Evolutionary conservation across 306 rosid genomes (phyloP), one percentile per base, ranked within the genome.

Genomic region (Dalbergia cochinchinensis): DNA sequence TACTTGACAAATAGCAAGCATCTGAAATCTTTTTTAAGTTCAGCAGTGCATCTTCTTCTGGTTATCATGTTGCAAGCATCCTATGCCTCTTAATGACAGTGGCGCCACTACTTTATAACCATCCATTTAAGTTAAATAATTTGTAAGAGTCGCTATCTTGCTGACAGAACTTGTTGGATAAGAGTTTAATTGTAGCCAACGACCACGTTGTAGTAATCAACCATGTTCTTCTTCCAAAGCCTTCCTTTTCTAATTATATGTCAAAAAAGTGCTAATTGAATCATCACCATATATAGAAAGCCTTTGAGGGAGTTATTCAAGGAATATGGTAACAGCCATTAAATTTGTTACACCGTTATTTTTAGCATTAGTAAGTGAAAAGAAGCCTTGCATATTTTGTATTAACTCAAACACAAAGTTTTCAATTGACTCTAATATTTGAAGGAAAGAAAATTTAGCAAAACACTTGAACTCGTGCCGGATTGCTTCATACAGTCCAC

Each of bases 21-120:
- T 64, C 10, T 37, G 55, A 76, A 76, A 63, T 48, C 14, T 6
- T 76, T 18, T 16, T 15, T 8, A 60, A n/a, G 1, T 51, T 44
- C 57, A 39, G 59, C 8, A 45, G 11, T 54, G 45, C 39, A 78
- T 67, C 59, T 55, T 31, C 59, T 42, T 59, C 3, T 26, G 31
- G 35, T 60, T n/a, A 68, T 78, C 60, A 68, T 55, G 82, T 34
- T 41, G 53, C 48, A 65, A 68, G 69, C 69, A 68, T 68, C 67
- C 68, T 8, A 41, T 14, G 60, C 77, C 78, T n/a, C 44, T 78
- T 54, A 65, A 37, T 65, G 18, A 42, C 48, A 22, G 39, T 55
- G 82, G 60, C 45, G 7, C 76, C 76, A 65, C 80, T 73, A 51
- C 45, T 48, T 19, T 31, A 10, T 19, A 15, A 33, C 50, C 37